Evolutionary conservation across 768 basidiomycete genomes (phyloP).

Genomic region (Chalciporus pseudorubinellus): DNA sequence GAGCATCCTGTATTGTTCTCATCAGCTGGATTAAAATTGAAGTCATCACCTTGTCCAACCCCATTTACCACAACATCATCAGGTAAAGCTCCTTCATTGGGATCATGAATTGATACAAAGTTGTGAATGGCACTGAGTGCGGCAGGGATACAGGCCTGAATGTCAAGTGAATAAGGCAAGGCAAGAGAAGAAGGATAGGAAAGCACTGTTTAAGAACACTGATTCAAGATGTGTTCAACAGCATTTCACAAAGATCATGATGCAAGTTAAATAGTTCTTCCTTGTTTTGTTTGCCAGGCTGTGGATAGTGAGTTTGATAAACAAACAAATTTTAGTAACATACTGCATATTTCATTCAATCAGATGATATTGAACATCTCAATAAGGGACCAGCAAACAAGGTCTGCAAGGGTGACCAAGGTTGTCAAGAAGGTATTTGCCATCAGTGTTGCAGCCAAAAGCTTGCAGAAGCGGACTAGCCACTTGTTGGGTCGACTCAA

Average conservation of each 20-base stretch:
- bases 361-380: neutral
- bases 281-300: neutral
- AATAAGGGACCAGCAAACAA: neutral
- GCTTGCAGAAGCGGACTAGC: too few relatives aligned
- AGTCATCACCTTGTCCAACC: too few relatives aligned
- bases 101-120: constrained; percentile 1
- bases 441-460: too few relatives aligned
- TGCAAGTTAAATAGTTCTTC: constrained; percentile 18
- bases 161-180: constrained; percentile 9
- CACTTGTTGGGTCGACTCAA: too few relatives aligned
- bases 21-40: too few relatives aligned
- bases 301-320: too few relatives aligned
- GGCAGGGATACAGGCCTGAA: constrained; percentile 23
- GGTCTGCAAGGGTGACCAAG: neutral
- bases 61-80: too few relatives aligned
- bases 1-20: too few relatives aligned
- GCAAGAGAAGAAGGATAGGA: constrained; percentile 8
- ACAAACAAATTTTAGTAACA: neutral
- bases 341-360: neutral
- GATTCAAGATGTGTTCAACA: neutral
- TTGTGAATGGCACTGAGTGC: constrained; percentile 25
- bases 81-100: too few relatives aligned
- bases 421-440: too few relatives aligned
- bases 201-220: constrained; percentile 16
- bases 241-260: constrained; percentile 7